Base-by-base conservation (phyloP, 371 early-diverging fungal species). In the Mucor mucedo region DNA sequence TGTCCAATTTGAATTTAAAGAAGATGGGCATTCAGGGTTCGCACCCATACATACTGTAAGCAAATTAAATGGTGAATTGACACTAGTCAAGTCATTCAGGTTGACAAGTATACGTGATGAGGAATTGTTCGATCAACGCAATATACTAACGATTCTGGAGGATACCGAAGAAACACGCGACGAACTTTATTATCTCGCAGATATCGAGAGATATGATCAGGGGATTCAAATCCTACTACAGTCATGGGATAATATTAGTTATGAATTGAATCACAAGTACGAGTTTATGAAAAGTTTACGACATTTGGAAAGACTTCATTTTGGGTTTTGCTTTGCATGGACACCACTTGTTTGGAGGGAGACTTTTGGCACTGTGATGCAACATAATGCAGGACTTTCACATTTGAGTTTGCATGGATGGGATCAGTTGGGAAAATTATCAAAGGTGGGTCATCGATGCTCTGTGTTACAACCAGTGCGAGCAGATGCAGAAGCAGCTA, bases 321-420 rank as follows among this genome's bases (percentile, higher is more conserved):
- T 65, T 47, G 70, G 70, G n/a, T 62, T 59, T 14, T 70, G 70
- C 44, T 55, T 54, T 50, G 58, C 70, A 5, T 70, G 70, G 70
- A 62, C 70, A 9, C 50, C 70, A 5, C 29, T 58, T n/a, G 41
- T 70, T 0, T 70, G 70, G 70, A 45, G 47, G 33, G 28, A 55
- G 1, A 52, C 52, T 6, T 59, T 62, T 42, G 4, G 28, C 10
- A 49, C 33, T 16, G 40, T 63, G 7, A 30, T 42, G 6, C 5
- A 8, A n/a, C n/a, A 16, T 5, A 54, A 42, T 28, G 53, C 57
- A 10, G 11, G 21, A 10, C 13, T 70, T 5, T 28, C 29, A 28
- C 32, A 39, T 11, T 30, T 70, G 0, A 54, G 62, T n/a, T 49
- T 70, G 10, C 58, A 66, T 50, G 70, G 70, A 5, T 70, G 70